Evolutionary conservation across 2,329 filamentous ascomycete species (phyloP).

Genomic region (Paramyrothecium roridum): DNA sequence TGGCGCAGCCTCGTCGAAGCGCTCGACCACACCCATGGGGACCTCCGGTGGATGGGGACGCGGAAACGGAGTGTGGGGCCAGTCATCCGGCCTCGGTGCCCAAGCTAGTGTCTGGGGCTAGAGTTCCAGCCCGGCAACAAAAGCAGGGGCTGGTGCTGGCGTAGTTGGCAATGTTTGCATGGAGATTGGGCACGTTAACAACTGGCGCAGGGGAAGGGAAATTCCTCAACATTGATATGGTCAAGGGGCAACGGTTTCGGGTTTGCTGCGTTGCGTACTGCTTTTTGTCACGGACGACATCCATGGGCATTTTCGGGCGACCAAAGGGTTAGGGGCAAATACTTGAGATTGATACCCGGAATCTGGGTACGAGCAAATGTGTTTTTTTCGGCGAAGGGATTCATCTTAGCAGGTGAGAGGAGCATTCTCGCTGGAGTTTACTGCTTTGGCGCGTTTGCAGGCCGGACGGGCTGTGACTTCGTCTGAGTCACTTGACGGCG

Average conservation of each 20-base stretch:
- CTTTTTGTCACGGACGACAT: neutral
- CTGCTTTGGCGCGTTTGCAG: slow-evolving; percentile 1
- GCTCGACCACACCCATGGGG: slow-evolving; percentile 85
- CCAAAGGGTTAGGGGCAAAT: neutral
- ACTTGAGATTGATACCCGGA: neutral
- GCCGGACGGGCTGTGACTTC: neutral
- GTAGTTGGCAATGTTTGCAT: neutral
- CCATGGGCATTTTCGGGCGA: neutral
- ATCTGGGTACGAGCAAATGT: slow-evolving; percentile 1
- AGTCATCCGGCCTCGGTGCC: slow-evolving; percentile 75
- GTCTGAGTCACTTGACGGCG: neutral
- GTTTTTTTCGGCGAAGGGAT: neutral
- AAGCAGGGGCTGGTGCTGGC: neutral
- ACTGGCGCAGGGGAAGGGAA: neutral
- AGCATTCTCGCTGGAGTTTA: slow-evolving; percentile 1
- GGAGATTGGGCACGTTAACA: neutral
- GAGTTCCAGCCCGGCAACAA: neutral
- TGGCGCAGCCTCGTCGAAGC: slow-evolving; percentile 57
- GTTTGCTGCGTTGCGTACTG: neutral
- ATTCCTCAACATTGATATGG: neutral
- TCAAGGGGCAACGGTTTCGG: neutral
- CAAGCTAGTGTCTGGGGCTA: slow-evolving; percentile 95
- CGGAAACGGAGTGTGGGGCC: slow-evolving; percentile 81
- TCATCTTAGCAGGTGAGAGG: neutral
- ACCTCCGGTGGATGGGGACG: slow-evolving; percentile 84